A percentile compares a stretch with the other conserved stretches of the same genome.
phyloP scores from a whole-genome alignment of 1,284 basidiomycete species.

The Pseudozyma thailandica region DNA sequence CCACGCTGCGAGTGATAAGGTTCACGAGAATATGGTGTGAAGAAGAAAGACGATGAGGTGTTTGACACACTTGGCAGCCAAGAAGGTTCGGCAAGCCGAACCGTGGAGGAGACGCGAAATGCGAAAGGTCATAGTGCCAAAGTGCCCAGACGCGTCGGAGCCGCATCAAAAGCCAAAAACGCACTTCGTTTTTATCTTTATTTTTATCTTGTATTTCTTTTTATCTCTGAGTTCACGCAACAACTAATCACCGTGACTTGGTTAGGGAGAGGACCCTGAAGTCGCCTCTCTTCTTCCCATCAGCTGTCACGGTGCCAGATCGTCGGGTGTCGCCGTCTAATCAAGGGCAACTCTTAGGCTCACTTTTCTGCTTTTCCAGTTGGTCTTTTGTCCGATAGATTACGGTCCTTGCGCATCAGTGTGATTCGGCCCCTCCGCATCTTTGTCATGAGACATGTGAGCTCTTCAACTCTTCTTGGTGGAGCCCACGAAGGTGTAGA shows the following conservation, averaged over 20 bases:
- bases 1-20: neutral
- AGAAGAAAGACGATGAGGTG: neutral
- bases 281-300: neutral
- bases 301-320: neutral
- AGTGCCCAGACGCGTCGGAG: neutral
- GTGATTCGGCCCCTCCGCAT: too few relatives aligned
- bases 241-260: neutral
- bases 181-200: neutral
- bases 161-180: neutral
- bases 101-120: slow-evolving; percentile 1
- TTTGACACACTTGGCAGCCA: neutral
- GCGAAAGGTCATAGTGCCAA: neutral
- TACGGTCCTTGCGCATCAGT: too few relatives aligned
- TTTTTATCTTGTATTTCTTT: neutral
- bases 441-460: too few relatives aligned
- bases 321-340: neutral
- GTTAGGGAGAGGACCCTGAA: neutral
- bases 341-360: neutral
- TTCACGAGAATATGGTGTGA: too few relatives aligned
- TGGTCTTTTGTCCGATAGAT: too few relatives aligned
- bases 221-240: neutral
- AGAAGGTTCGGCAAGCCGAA: neutral
- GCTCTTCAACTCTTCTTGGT: too few relatives aligned
- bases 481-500: too few relatives aligned
- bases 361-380: neutral